Evolutionary conservation across 176 grass and related monocot genomes (phyloP).

Genomic region (Ensete ventricosum): DNA sequence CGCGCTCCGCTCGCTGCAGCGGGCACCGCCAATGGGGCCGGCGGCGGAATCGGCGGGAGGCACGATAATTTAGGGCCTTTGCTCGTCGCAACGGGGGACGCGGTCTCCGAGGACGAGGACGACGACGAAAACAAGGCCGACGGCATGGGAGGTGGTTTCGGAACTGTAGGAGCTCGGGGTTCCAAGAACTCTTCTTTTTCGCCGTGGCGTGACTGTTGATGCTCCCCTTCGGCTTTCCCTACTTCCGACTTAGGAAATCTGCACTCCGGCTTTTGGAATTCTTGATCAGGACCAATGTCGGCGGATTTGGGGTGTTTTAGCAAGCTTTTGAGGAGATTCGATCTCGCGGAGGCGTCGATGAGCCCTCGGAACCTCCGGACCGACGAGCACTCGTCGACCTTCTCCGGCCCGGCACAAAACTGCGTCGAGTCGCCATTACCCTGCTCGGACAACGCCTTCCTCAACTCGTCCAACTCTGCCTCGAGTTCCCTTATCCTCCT

Average conservation of each 20-base stretch:
- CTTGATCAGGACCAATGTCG: not conserved
- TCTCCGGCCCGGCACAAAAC: slow-evolving; percentile 1
- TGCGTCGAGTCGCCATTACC: not conserved
- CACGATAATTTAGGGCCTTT: slow-evolving; percentile 38
- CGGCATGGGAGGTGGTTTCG: slow-evolving; percentile 25
- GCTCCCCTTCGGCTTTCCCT: not conserved
- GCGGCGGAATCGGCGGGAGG: slow-evolving; percentile 69
- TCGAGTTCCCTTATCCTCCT: slow-evolving; percentile 50
- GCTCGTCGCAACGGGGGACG: slow-evolving; percentile 25
- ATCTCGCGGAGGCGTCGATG: slow-evolving; percentile 18
- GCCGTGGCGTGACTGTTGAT: not conserved
- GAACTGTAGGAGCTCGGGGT: slow-evolving; percentile 8
- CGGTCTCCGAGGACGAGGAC: slow-evolving; percentile 33
- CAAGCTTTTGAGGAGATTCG: slow-evolving; percentile 9
- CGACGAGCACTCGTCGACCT: slow-evolving; percentile 60
- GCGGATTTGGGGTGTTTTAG: slow-evolving; percentile 15
- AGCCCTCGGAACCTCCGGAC: slow-evolving; percentile 27
- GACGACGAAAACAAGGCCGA: slow-evolving; percentile 12
- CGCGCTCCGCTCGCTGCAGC: not conserved
- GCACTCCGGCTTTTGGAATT: not conserved
- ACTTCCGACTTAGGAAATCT: not conserved
- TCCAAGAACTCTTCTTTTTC: slow-evolving; percentile 4
- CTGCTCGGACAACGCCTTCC: slow-evolving; percentile 18
- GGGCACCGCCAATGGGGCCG: not conserved
- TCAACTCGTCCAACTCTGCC: slow-evolving; percentile 49